These are phyloP conservation scores for Aspergillus jensenii DNA, from an alignment of 2,329 filamentous ascomycete genomes.

Conservation along the genomic window DNA sequence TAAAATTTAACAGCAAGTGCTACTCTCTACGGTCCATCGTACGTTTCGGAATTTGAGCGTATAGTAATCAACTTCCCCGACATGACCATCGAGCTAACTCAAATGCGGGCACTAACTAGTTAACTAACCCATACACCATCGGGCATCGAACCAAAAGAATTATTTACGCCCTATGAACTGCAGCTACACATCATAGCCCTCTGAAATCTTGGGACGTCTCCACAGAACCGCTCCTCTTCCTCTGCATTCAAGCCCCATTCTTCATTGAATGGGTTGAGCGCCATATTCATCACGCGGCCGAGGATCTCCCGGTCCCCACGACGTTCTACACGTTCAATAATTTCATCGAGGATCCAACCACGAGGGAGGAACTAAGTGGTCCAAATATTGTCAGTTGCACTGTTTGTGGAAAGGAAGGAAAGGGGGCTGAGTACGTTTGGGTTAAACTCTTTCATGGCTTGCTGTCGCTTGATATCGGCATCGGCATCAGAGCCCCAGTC, in stretches of 20 bases:
- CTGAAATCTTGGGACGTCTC: constrained; percentile 76
- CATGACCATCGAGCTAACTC: background rate
- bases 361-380: constrained; percentile 70
- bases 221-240: constrained; percentile 80
- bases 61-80: background rate
- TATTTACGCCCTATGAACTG: constrained; percentile 62
- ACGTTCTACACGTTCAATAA: constrained; percentile 86
- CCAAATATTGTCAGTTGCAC: background rate
- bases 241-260: constrained; percentile 58
- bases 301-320: constrained; percentile 78
- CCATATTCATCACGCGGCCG: constrained; percentile 76
- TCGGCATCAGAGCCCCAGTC: constrained; percentile 66
- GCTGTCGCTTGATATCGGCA: constrained; percentile 60
- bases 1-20: background rate
- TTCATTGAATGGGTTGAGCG: constrained; percentile 81
- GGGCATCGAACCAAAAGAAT: background rate
- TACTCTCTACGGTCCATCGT: background rate
- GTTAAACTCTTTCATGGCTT: constrained; percentile 81
- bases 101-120: background rate
- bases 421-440: constrained; percentile 59
- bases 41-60: background rate
- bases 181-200: constrained; percentile 93
- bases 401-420: background rate
- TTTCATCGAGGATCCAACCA: constrained; percentile 88
- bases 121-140: background rate